These are phyloP conservation scores for Candida sanyiensis DNA, from an alignment of 805 yeast species.

Conservation along the genomic window DNA sequence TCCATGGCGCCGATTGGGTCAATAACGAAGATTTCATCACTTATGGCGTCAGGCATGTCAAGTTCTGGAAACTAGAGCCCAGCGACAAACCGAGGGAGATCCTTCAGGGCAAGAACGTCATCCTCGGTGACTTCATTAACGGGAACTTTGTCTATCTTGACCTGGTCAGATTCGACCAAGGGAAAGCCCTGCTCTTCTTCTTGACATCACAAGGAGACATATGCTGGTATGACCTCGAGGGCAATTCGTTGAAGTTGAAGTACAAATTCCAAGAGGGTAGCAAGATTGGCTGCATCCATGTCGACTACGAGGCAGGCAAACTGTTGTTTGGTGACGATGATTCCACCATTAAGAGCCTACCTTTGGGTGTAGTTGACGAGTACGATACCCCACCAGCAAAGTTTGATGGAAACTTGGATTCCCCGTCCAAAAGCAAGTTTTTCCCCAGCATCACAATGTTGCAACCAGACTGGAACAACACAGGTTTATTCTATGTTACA, in stretches of 20 bases:
- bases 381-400: constrained; percentile 21
- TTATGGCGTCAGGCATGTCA: constrained; percentile 54
- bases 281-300: constrained; percentile 18
- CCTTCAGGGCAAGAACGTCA: constrained; percentile 54
- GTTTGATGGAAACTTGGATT: constrained; percentile 29
- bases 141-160: constrained; percentile 41
- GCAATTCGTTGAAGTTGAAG: constrained; percentile 15
- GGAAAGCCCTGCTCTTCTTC: constrained; percentile 19
- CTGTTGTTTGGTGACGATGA: constrained; percentile 29
- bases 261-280: constrained; percentile 9
- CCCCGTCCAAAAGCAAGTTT: constrained; percentile 24
- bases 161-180: constrained; percentile 20
- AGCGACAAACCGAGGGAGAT: constrained; percentile 23
- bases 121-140: constrained; percentile 44
- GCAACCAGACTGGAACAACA: constrained; percentile 20
- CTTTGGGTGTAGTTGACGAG: constrained; percentile 22
- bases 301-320: constrained; percentile 16
- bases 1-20: constrained; percentile 53
- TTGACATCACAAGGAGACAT: constrained; percentile 25
- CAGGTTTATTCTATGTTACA: constrained; percentile 30
- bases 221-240: constrained; percentile 15
- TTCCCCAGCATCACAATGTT: constrained; percentile 20
- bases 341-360: constrained; percentile 11
- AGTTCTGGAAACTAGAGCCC: constrained; percentile 50
- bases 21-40: constrained; percentile 42